Evolutionary conservation across 805 yeast species (phyloP).

Genomic region (Saccharomycopsis sp.): DNA sequence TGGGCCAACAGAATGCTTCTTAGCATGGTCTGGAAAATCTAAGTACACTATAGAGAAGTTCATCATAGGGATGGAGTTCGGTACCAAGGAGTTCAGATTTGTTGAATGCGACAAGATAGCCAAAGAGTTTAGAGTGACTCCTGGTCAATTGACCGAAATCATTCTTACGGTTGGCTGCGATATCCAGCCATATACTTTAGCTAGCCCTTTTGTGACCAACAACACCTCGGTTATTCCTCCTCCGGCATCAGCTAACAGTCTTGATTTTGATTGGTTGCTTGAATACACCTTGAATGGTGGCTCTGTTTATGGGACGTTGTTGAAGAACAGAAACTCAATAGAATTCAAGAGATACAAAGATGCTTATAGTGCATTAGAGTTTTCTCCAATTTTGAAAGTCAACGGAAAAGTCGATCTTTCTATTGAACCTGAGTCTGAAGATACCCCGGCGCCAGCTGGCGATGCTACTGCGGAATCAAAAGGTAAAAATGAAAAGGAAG

Average conservation of each 20-base stretch:
- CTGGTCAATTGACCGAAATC: conserved; percentile 67
- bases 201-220: conserved; percentile 22
- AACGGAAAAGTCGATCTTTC: conserved; percentile 65
- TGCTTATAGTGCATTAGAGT: conserved; percentile 63
- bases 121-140: conserved; percentile 51
- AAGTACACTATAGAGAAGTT: conserved; percentile 53
- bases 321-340: conserved; percentile 39
- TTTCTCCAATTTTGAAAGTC: conserved; percentile 64
- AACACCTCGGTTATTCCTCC: conserved; percentile 7
- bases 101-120: conserved; percentile 54
- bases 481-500: conserved; percentile 9
- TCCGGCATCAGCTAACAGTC: conserved; percentile 8
- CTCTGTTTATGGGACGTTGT: conserved; percentile 42
- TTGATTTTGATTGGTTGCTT: conserved; percentile 21
- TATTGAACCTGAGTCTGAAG: conserved; percentile 33
- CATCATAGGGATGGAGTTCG: conserved; percentile 65
- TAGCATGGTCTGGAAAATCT: conserved; percentile 31
- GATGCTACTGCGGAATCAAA: conserved; percentile 17
- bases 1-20: conserved; percentile 76
- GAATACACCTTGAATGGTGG: conserved; percentile 30
- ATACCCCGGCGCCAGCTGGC: neutral
- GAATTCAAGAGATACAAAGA: conserved; percentile 49
- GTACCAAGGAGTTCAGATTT: conserved; percentile 57
- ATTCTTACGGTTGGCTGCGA: conserved; percentile 75
- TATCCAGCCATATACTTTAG: conserved; percentile 59